Conservation (phyloP, 2,329 filamentous ascomycete genomes). For the Penicillium sclerotiorum region DNA sequence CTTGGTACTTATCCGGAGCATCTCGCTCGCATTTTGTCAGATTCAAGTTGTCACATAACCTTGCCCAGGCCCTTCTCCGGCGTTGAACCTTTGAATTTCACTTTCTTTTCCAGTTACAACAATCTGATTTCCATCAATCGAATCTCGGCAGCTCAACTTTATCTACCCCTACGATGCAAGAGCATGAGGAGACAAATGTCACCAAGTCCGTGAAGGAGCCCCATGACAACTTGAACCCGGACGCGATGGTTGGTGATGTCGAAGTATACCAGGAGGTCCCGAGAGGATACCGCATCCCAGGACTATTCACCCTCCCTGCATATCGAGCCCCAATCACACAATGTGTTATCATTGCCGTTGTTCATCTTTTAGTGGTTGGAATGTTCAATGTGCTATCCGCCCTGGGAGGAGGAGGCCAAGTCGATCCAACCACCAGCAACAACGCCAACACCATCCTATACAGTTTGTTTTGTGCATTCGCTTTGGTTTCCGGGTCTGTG, state of each 20-base stretch:
- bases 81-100: too few species aligned
- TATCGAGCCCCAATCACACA: conserved; percentile 19
- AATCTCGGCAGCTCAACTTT: too few species aligned
- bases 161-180: background rate
- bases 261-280: conserved; percentile 7
- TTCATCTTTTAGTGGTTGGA: conserved; percentile 21
- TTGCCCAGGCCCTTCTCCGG: too few species aligned
- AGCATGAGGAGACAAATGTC: background rate
- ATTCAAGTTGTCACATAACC: too few species aligned
- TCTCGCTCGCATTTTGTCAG: too few species aligned
- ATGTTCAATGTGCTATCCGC: conserved; percentile 23
- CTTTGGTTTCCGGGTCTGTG: conserved; percentile 49
- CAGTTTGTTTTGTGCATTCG: conserved; percentile 18
- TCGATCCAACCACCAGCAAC: conserved; percentile 19
- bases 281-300: conserved; percentile 13
- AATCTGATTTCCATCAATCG: too few species aligned
- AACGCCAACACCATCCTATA: conserved; percentile 22
- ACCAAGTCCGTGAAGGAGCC: background rate
- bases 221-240: background rate
- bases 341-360: conserved; percentile 17
- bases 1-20: too few species aligned
- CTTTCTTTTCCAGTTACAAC: too few species aligned
- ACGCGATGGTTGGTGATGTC: background rate
- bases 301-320: conserved; percentile 14
- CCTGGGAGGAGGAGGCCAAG: conserved; percentile 21